Evolutionary conservation across 1,284 basidiomycete species (phyloP).

Genomic region (Ustilago trichophora): DNA sequence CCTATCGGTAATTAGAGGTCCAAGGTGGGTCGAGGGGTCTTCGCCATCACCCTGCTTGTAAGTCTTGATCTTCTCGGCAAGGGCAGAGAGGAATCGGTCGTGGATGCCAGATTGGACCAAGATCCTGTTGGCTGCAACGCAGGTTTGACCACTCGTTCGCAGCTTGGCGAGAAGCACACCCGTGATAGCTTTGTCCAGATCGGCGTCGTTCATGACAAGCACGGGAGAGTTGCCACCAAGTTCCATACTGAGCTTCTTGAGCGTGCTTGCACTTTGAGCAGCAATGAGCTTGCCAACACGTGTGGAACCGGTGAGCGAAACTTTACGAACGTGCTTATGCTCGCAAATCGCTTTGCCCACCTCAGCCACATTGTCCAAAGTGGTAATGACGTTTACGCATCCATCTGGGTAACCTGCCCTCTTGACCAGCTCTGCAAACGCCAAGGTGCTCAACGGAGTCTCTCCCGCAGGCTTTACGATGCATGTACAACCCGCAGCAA

Average conservation of each 20-base stretch:
- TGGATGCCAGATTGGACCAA: conserved; percentile 41
- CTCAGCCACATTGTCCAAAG: conserved; percentile 28
- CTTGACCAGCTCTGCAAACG: conserved; percentile 32
- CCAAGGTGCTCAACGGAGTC: conserved; percentile 30
- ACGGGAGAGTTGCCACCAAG: conserved; percentile 91
- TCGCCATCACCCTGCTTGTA: conserved; percentile 47
- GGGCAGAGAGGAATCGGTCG: conserved; percentile 33
- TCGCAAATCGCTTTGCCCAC: conserved; percentile 41
- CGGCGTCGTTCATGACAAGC: conserved; percentile 77
- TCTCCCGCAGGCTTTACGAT: conserved; percentile 40
- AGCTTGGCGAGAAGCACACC: conserved; percentile 41
- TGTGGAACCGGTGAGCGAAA: conserved; percentile 38
- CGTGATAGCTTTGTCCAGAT: conserved; percentile 67
- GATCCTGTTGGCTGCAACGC: conserved; percentile 49
- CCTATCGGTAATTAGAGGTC: conserved; percentile 36
- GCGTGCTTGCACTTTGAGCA: conserved; percentile 21
- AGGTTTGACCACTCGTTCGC: conserved; percentile 42
- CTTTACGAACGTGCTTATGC: conserved; percentile 28
- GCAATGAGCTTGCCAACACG: conserved; percentile 42
- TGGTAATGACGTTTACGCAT: conserved; percentile 29
- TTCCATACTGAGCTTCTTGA: conserved; percentile 90
- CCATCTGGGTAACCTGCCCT: conserved; percentile 34
- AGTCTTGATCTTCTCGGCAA: conserved; percentile 24
- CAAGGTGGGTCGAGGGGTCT: conserved; percentile 17
- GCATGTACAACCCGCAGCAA: conserved; percentile 32